phyloP scores from a whole-genome alignment of 352 stramenopile species.

The Pythium myriotylum region DNA sequence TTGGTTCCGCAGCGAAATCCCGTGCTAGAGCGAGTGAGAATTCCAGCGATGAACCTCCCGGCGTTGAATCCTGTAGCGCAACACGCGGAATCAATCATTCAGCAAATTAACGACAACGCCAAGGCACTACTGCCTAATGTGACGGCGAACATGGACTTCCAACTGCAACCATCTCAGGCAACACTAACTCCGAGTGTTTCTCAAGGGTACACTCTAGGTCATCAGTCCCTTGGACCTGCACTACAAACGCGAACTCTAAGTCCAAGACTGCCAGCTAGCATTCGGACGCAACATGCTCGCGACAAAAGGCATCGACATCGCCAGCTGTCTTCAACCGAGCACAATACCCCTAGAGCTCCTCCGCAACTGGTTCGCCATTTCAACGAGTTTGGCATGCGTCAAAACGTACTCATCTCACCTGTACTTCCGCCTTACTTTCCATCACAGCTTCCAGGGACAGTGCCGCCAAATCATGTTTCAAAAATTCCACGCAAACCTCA shows the following conservation, averaged over 20 bases:
- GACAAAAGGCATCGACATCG: conserved; percentile 12
- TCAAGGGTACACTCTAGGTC: conserved; percentile 1
- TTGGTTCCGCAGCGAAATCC: conserved; percentile 68
- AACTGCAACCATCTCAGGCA: conserved; percentile 28
- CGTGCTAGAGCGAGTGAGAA: conserved; percentile 54
- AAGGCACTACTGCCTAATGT: conserved; percentile 52
- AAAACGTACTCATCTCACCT: conserved; percentile 63
- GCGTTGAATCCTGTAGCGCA: conserved; percentile 27
- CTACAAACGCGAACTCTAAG: background rate
- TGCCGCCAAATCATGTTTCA: background rate
- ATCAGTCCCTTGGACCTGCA: background rate
- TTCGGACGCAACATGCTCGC: background rate
- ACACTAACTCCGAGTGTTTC: background rate
- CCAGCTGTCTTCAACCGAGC: conserved; percentile 11
- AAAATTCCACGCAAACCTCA: conserved; percentile 14
- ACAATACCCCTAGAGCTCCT: background rate
- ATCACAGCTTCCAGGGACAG: conserved; percentile 14
- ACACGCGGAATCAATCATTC: conserved; percentile 42
- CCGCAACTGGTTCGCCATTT: conserved; percentile 60
- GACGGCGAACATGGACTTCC: conserved; percentile 19
- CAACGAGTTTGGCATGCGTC: conserved; percentile 66
- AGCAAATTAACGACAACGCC: conserved; percentile 63
- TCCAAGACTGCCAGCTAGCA: conserved; percentile 5
- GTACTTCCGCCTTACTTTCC: conserved; percentile 57
- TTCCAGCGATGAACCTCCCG: conserved; percentile 52